Base-by-base conservation (phyloP, 345 rosid species). In the Linum lewisii region DNA sequence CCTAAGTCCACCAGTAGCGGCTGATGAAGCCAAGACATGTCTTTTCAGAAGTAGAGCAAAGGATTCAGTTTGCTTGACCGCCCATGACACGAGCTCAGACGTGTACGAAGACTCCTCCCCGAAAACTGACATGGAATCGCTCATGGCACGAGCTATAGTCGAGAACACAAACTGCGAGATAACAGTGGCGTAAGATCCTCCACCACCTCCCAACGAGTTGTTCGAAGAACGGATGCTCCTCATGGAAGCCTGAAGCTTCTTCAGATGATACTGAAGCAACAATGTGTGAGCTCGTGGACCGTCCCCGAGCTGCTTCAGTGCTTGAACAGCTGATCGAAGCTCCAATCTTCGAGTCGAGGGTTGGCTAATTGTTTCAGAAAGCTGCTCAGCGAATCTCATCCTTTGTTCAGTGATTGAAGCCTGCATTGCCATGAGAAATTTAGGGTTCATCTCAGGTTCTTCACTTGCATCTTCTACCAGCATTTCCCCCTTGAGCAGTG, bases 51-150 rank as follows among this genome's bases (percentile, higher is more conserved):
- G 74, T 60, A 73, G 66, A 62, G 91, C 85, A 20, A 82, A 82
- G 0, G 66, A 66, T 54, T 86, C 91, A 0, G 84, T 81, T 76
- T 85, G 83, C 69, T 82, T 88, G 51, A 86, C 95, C 26, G 95
- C 89, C 98, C 97, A 92, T 57, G 98, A 84, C 37, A 92, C 95
- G 32, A 92, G 91, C 81, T 92, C 97, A 0, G 97, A 92, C 8
- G 87, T 65, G 63, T 80, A 86, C 8, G 97, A 83, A 16, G 91
- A 83, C 61, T 92, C 97, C 72, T 86, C 86, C 0, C 91, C 87
- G 18, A 84, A 88, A 57, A 83, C 87, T 7, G 89, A 78, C 61
- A 78, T 69, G 64, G 93, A 89, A 62, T 92, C 95, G 25, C 78
- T 86, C 7, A 93, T 79, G 23, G 96, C 89, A 65, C 82, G 95